Evolutionary conservation across 176 grass and related monocot genomes (phyloP).

Genomic region (Aegilops sharonensis): DNA sequence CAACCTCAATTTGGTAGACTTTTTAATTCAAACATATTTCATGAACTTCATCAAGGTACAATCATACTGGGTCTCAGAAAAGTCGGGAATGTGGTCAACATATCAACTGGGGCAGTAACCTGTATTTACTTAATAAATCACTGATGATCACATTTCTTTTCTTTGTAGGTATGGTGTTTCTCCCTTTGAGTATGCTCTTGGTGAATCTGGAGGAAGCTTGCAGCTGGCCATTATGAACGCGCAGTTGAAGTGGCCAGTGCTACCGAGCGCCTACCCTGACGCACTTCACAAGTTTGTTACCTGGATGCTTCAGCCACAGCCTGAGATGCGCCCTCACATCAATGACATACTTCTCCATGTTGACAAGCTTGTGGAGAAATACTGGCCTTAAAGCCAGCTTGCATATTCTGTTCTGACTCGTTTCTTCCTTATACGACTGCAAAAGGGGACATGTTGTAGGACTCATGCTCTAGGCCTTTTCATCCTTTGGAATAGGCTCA

Average conservation of each 20-base stretch:
- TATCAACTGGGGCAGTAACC: not conserved
- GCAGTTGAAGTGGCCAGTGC: conserved; percentile 80
- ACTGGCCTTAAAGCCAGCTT: conserved; percentile 34
- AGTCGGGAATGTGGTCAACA: not conserved
- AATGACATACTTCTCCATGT: conserved; percentile 84
- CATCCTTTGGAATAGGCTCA: conserved; percentile 15
- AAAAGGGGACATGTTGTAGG: conserved; percentile 7
- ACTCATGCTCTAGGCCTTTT: not conserved
- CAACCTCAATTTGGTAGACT: not conserved
- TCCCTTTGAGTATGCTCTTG: conserved; percentile 80
- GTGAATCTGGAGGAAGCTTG: conserved; percentile 89
- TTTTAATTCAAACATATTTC: not conserved
- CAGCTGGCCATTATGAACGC: conserved; percentile 85
- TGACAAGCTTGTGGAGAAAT: conserved; percentile 78
- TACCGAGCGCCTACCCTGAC: conserved; percentile 67
- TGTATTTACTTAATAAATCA: not conserved
- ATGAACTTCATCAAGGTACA: not conserved
- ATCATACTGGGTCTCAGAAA: not conserved
- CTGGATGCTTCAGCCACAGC: conserved; percentile 92
- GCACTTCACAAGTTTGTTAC: conserved; percentile 69
- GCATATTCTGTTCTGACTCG: not conserved
- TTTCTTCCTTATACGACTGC: conserved; percentile 24
- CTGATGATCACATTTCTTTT: conserved; percentile 17
- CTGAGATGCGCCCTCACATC: conserved; percentile 68
- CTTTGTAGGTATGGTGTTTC: conserved; percentile 72